Base-by-base conservation (phyloP, 306 rosid genomes). In the Arachis stenosperma region DNA sequence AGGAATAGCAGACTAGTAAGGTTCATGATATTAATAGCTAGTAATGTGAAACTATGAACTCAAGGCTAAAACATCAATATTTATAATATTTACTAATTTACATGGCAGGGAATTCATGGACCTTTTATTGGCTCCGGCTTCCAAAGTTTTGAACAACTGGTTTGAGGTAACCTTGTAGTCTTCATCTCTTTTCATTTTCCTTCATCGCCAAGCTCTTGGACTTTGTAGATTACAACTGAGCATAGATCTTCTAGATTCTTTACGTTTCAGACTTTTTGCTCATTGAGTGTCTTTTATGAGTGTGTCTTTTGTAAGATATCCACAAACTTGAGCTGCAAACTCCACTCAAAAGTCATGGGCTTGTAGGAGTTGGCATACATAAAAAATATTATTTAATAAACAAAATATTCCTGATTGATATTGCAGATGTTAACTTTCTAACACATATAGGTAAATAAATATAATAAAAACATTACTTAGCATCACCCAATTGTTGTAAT, bases 61-160 rank as follows among this genome's bases (percentile, higher is more conserved):
- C 61, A 22, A 14, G 64, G 27, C 39, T 61, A 42, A 6, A 48
- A 72, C 39, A 57, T 57, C 48, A 47, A 37, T 43, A 62, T 11
- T 15, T 37, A 22, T 75, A 39, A 69, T 42, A 2, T 52, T 58
- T 64, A 27, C 59, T 64, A 78, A 55, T 73, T 55, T 77, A 67
- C 75, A 71, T 78, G 84, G 76, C 91, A 94, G 99, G 75, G 86
- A 87, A 67, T 91, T 94, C 76, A 78, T 88, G 95, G 99, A 94
- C 75, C 92, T 94, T 75, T 75, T 94, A 70, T 62, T 94, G 67
- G 88, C 97, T 75, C 97, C 97, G 8, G 90, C 97, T 47, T 91
- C 96, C 37, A 89, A 94, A 80, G 95, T 88, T 83, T 82, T 94
- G 85, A 94, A 94, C 76, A 94, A 88, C 73, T 89, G 97, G 99